Evolutionary conservation across 169 alveolate genomes (phyloP), one percentile per base, ranked within the genome.

Genomic region (Eimeria sp.): DNA sequence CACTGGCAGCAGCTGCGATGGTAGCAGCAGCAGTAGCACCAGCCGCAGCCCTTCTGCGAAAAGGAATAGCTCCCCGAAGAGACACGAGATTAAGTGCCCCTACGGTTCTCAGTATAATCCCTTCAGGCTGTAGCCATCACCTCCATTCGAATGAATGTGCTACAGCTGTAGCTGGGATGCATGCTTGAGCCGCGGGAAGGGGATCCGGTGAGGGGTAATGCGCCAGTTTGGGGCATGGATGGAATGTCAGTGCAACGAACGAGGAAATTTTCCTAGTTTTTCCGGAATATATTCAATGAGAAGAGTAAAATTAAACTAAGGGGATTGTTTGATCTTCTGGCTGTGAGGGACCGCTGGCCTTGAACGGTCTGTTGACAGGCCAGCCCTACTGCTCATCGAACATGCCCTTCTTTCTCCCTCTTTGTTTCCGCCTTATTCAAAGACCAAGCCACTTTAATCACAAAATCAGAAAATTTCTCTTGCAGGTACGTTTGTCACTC

Each of bases 11-110:
- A 75, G 86, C 61, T 25, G 47, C 63, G 4, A 16, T 75, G 63
- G 49, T 30, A 70, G 78, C 78, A n/a, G 78, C 78, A 30, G 49
- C 78, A 70, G 78, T 22, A 70, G 49, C 78, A 30, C 25, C 78
- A 30, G 45, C 49, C 78, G 49, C 78, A 70, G 49, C 78, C 78
- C 25, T 70, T 25, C 49, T n/a, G 70, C 13, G 13, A 70, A 4
- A 30, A 70, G 61, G 61, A 75, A 45, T 61, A 45, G 18, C 61
- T 9, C 40, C 61, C 86, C 20, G 40, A 7, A 45, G 40, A 16
- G 14, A 75, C 58, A 22, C 40, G 54, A 43, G 58, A 4, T 20
- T 18, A 45, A 13, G 9, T 45, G 22, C 40, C 43, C 18, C 63
- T 16, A 47, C 4, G 40, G 27, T 9, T 43, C 61, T 14, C 20